Evolutionary conservation across 129 eudicot species (phyloP), one percentile per base, ranked within the genome.

Genomic region (Erigeron canadensis): DNA sequence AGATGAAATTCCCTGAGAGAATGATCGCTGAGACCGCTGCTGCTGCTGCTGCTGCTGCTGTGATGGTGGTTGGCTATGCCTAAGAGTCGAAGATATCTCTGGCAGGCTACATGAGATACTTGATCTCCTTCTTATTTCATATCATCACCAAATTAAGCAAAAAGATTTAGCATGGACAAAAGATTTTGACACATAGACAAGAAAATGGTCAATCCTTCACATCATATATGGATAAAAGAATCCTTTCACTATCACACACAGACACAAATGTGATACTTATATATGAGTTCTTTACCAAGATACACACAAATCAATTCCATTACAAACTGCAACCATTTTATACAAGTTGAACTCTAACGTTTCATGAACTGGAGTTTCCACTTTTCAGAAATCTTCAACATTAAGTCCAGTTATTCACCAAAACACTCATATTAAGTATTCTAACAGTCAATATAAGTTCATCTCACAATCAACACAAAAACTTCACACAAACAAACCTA

Each of bases 1-100:
- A 63, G 96, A 89, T 22, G 91, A 86, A 70, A 85, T 59, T 54
- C 96, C 97, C 75, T 91, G 96, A 38, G 98, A 92, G 53, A 89
- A 68, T 10, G 96, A 82, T 62, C 73, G 91, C 68, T 93, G 98
- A 16, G 96, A 89, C 51, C 79, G 86, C 67, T 86, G 91, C 63
- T 76, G 79, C 63, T 76, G 79, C 77, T 74, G 86, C 79, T 84
- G 96, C 59, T 92, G 76, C 18, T n/a, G 7, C 73, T 87, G 96
- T 51, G 87, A 71, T 41, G 73, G 57, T 43, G 85, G 64, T 77
- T 88, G 96, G 78, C 80, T 82, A 78, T 81, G 81, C 61, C 80
- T 89, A 45, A 80, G 68, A n/a, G 78, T 64, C 37, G 91, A 77
- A 56, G 88, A 88, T 70, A 66, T 66, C 60, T 84, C 97, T 37